phyloP scores from a whole-genome alignment of 2,329 filamentous ascomycete species.

The Colletotrichum tropicale region DNA sequence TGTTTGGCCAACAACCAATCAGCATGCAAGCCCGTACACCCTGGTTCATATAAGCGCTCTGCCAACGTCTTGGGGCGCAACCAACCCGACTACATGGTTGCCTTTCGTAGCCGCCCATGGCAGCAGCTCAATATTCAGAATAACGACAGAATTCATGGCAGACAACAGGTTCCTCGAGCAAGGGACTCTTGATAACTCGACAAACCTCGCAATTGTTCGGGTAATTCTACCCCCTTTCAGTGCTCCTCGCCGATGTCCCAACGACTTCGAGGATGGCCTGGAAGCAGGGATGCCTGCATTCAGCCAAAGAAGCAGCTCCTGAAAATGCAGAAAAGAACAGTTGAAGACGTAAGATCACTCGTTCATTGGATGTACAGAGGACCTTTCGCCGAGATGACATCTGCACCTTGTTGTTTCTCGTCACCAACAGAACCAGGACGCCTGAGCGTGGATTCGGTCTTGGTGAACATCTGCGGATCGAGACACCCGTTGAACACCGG shows the following conservation, averaged over 20 bases:
- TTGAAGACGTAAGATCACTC: not conserved
- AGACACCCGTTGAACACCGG: not conserved
- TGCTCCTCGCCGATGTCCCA: not conserved
- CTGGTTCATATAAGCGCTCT: slow-evolving; percentile 15
- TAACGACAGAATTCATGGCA: not conserved
- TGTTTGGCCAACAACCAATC: slow-evolving; percentile 15
- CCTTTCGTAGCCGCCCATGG: slow-evolving; percentile 13
- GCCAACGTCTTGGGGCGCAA: not conserved
- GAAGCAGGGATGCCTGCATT: not conserved
- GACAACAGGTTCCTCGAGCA: not conserved
- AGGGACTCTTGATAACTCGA: not conserved
- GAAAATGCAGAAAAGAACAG: not conserved
- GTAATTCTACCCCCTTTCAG: not conserved
- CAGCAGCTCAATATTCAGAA: not conserved
- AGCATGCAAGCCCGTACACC: not conserved
- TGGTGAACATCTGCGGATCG: slow-evolving; percentile 11
- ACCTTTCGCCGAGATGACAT: slow-evolving; percentile 14
- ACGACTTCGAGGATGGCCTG: not conserved
- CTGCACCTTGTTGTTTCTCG: slow-evolving; percentile 11
- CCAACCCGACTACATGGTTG: slow-evolving; percentile 6
- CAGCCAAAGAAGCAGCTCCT: not conserved
- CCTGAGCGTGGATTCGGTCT: not conserved
- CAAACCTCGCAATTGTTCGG: not conserved
- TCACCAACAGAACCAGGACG: slow-evolving; percentile 16
- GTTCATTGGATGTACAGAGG: not conserved